These are phyloP conservation scores for Nephelium lappaceum DNA, from an alignment of 345 rosid genomes.

Conservation along the genomic window DNA sequence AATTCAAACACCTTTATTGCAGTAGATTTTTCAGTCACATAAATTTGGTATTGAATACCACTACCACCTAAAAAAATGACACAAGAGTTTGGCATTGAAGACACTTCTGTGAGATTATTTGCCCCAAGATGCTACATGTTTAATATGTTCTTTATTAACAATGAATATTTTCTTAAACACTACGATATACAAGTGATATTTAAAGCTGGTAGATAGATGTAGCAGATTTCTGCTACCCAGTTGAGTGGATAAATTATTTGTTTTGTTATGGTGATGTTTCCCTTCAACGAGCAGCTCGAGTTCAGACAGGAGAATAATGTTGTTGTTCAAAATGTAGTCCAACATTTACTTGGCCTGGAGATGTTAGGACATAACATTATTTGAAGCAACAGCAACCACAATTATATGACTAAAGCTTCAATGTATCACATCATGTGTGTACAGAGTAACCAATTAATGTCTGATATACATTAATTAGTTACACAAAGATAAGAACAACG, in stretches of 20 bases:
- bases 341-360: background rate
- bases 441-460: too few species aligned
- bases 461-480: too few species aligned
- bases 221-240: slow-evolving; percentile 1
- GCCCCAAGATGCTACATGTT: background rate
- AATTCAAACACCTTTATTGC: background rate
- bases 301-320: background rate
- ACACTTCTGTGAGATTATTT: background rate
- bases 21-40: slow-evolving; percentile 16
- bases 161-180: background rate
- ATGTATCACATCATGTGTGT: background rate
- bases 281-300: background rate
- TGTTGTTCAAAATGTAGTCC: background rate
- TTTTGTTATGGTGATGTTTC: background rate
- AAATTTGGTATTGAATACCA: slow-evolving; percentile 20
- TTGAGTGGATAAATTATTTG: background rate
- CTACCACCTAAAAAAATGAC: background rate
- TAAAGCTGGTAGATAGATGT: background rate
- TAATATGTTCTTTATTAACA: background rate
- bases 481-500: too few species aligned
- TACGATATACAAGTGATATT: background rate
- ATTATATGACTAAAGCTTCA: too few species aligned
- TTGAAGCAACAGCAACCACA: background rate
- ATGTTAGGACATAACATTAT: too few species aligned
- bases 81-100: slow-evolving; percentile 8